Percentiles rank a stretch among this genome's conserved stretches.
phyloP scores from a whole-genome alignment of 371 early-diverging fungal species.

The Capniomyces stellatus region DNA sequence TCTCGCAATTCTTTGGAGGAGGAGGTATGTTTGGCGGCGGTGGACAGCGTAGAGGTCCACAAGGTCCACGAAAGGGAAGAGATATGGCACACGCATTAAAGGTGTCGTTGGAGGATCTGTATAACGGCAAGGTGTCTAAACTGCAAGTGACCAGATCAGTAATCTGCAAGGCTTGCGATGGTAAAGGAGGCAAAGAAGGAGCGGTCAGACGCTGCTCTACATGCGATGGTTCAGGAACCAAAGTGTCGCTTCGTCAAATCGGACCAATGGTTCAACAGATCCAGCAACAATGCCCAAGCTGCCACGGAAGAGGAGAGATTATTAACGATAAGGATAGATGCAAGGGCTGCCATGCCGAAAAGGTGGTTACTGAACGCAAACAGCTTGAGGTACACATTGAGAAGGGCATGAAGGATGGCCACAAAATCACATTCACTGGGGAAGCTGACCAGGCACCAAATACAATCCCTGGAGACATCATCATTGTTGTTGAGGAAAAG shows the following conservation, averaged over 20 bases:
- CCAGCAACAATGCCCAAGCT: constrained; percentile 79
- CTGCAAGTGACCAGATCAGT: constrained; percentile 76
- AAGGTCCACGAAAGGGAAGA: constrained; percentile 62
- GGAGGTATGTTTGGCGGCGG: constrained; percentile 42
- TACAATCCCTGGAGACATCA: constrained; percentile 61
- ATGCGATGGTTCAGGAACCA: constrained; percentile 84
- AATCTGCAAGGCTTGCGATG: constrained; percentile 60
- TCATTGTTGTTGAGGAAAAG: constrained; percentile 80
- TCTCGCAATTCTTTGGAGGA: constrained; percentile 68
- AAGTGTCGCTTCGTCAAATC: constrained; percentile 75
- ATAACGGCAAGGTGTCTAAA: constrained; percentile 80
- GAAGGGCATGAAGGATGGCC: constrained; percentile 91
- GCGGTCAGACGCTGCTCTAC: constrained; percentile 49
- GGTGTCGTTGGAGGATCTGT: constrained; percentile 85
- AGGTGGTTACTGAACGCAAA: constrained; percentile 51
- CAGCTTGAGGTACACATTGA: constrained; percentile 74
- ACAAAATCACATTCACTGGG: constrained; percentile 73
- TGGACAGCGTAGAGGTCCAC: constrained; percentile 37
- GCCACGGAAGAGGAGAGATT: constrained; percentile 74
- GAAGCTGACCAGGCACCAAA: constrained; percentile 80
- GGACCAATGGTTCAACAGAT: constrained; percentile 97
- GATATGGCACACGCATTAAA: constrained; percentile 63
- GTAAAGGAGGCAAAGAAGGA: constrained; percentile 54
- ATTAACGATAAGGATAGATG: constrained; percentile 77
- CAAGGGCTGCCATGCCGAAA: constrained; percentile 70